These are phyloP conservation scores for Lactifluus echinatus DNA, from an alignment of 768 basidiomycete genomes.

Conservation along the genomic window DNA sequence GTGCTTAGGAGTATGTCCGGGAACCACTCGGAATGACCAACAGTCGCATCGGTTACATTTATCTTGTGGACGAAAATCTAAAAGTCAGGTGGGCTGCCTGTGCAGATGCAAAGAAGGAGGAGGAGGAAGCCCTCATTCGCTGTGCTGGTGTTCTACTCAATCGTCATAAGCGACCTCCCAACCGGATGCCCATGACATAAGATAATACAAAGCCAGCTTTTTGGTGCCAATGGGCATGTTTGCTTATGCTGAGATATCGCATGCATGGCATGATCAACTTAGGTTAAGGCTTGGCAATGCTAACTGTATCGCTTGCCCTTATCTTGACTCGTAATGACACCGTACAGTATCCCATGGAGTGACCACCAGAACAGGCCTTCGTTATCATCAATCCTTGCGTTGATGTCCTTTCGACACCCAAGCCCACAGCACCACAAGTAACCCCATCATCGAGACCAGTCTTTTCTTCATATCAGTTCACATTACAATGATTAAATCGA, in stretches of 20 bases:
- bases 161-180: conserved; percentile 34
- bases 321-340: background rate
- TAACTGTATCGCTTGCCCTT: background rate
- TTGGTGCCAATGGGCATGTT: background rate
- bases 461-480: conserved; percentile 15
- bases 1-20: conserved; percentile 45
- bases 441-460: conserved; percentile 34
- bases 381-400: conserved; percentile 6
- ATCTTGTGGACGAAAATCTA: conserved; percentile 75
- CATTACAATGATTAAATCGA: background rate
- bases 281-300: background rate
- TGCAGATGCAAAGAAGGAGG: conserved; percentile 71
- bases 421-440: conserved; percentile 36
- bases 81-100: conserved; percentile 91
- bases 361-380: too few relatives aligned
- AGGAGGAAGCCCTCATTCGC: conserved; percentile 56
- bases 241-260: background rate
- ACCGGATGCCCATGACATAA: background rate
- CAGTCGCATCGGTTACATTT: conserved; percentile 86
- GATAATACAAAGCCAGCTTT: background rate
- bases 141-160: conserved; percentile 64
- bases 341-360: too few relatives aligned
- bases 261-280: background rate
- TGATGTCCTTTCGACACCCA: conserved; percentile 29
- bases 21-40: conserved; percentile 85